A percentile compares a stretch with the other conserved stretches of the same genome.
Evolutionary conservation across 2,329 filamentous ascomycete species (phyloP).

Genomic region (Emmonsiellopsis sp.): DNA sequence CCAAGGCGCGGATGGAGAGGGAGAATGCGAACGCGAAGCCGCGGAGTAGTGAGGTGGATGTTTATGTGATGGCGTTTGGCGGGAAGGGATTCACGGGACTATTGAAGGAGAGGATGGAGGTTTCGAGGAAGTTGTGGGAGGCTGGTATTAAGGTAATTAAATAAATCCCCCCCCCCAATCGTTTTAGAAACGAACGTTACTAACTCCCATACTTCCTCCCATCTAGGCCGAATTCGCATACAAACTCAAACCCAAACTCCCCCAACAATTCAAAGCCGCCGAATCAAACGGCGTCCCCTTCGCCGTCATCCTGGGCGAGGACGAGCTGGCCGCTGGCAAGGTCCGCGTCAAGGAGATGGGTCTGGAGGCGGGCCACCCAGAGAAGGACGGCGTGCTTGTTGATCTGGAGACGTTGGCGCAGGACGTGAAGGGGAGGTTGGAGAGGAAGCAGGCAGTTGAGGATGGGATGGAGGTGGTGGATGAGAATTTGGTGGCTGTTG

Average conservation of each 20-base stretch:
- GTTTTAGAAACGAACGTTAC: slow-evolving; percentile 3
- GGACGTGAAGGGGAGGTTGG: slow-evolving; percentile 14
- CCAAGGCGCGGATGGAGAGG: slow-evolving; percentile 63
- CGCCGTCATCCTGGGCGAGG: slow-evolving; percentile 81
- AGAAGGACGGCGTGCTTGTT: slow-evolving; percentile 80
- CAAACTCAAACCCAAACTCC: slow-evolving; percentile 85
- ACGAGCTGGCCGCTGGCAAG: slow-evolving; percentile 74
- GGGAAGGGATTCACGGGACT: slow-evolving; percentile 75
- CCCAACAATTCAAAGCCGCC: slow-evolving; percentile 83
- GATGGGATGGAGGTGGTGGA: slow-evolving; percentile 2
- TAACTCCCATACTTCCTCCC: slow-evolving; percentile 14
- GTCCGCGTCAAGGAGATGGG: slow-evolving; percentile 83
- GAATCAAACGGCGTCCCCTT: slow-evolving; percentile 73
- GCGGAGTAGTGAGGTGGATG: slow-evolving; percentile 70
- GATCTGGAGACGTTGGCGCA: slow-evolving; percentile 36
- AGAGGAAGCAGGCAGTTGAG: slow-evolving; percentile 6
- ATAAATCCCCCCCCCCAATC: not conserved
- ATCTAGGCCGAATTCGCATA: slow-evolving; percentile 69
- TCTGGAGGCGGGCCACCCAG: slow-evolving; percentile 69
- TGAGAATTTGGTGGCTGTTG: slow-evolving; percentile 3
- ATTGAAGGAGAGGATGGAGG: slow-evolving; percentile 72
- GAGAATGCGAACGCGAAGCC: slow-evolving; percentile 45
- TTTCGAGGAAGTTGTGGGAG: slow-evolving; percentile 71
- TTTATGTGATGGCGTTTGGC: slow-evolving; percentile 91
- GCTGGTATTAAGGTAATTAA: slow-evolving; percentile 66